Evolutionary conservation across 768 basidiomycete species (phyloP), one percentile per base, ranked within the genome.

Genomic region (Cyclocybe aegerita): DNA sequence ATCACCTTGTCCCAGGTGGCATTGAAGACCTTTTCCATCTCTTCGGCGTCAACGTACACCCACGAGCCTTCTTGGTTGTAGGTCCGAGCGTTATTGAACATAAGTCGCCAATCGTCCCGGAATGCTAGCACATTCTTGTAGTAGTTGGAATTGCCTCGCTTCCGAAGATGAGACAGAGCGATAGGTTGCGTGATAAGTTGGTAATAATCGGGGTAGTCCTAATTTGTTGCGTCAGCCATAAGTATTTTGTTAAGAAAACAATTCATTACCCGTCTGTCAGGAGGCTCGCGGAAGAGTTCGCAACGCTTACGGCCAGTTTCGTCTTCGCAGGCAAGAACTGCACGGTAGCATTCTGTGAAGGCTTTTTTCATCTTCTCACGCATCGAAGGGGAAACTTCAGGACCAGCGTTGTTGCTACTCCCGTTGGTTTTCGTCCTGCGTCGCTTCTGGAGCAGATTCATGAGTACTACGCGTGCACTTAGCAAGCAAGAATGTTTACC

Each of bases 51-150:
- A 53, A 89, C 77, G 68, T 94, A 96, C 34, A 97, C 93, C 89
- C 91, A 93, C 0, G 93, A 95, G 1, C 89, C 93, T 68, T 96
- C 93, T 67, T 89, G 86, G 66, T 98, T 98, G 76, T 93, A 98
- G 39, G 83, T 89, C 60, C 90, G 80, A 4, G 96, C 95, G 61
- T 98, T 98, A 67, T 83, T 79, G 69, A 95, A 98, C 88, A 99
- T 94, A 49, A 93, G 79, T 57, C 80, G 79, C 84, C 88, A 93
- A 66, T 96, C 93, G 40, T 83, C 81, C 50, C 80, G 75, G 71
- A 85, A 93, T 49, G 80, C 74, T 32, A 79, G 71, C 33, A 94
- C 81, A 35, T 70, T 82, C 75, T 91, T 92, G 75, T 93, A 93
- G 49, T 79, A 75, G 39, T 77, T 75, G 48, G 77, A 73, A 44